Conservation (phyloP, 2,329 filamentous ascomycete genomes). For the Trichoderma harzianum region DNA sequence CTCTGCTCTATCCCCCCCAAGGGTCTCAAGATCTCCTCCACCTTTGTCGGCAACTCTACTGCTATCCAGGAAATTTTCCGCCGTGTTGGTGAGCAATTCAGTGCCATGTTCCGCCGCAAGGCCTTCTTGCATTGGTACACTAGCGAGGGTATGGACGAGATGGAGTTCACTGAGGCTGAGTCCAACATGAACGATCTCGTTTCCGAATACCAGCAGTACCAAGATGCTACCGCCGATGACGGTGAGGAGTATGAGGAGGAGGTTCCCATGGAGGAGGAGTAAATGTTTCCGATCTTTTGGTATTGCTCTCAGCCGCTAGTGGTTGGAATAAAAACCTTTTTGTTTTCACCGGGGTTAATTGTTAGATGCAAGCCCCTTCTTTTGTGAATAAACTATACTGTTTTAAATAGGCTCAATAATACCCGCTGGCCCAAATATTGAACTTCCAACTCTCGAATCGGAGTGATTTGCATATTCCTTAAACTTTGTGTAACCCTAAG, state of each 20-base stretch:
- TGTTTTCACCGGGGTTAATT: constrained; percentile 17
- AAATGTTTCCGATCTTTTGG: background rate
- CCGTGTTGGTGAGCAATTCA: constrained; percentile 98
- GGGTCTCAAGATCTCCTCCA: constrained; percentile 97
- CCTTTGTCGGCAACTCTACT: constrained; percentile 98
- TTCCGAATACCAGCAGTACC: constrained; percentile 99
- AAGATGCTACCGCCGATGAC: constrained; percentile 95
- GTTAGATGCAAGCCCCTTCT: constrained; percentile 16
- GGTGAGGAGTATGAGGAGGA: constrained; percentile 93
- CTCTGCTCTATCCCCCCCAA: constrained; percentile 98
- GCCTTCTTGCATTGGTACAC: constrained; percentile 99
- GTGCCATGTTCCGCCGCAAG: constrained; percentile 99
- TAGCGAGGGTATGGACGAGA: constrained; percentile 99
- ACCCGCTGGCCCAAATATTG: background rate
- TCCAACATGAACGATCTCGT: constrained; percentile 99
- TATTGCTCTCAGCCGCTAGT: background rate
- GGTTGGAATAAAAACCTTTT: constrained; percentile 1
- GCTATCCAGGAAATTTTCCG: constrained; percentile 99
- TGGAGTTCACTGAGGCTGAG: constrained; percentile 99
- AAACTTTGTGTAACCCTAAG: background rate
- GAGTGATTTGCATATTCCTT: background rate
- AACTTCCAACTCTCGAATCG: background rate
- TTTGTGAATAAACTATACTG: constrained; percentile 17
- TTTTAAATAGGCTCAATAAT: constrained; percentile 19
- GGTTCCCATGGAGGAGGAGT: constrained; percentile 60